Base-by-base conservation (phyloP, 1,284 basidiomycete genomes). In the Cryptococcus amylolentus region DNA sequence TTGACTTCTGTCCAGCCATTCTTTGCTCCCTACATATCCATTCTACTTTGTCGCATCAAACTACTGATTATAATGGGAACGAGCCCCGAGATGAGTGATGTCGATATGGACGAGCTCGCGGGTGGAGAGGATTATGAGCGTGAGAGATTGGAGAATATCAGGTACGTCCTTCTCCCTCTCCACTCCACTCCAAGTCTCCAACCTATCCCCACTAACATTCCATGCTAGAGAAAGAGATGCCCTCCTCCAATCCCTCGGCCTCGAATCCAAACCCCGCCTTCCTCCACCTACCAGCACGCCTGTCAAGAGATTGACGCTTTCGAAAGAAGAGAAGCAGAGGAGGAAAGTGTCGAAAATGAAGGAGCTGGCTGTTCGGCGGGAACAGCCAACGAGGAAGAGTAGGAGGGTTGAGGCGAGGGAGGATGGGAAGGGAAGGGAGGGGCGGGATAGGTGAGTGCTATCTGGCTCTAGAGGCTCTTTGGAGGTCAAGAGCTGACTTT, bases 121-220 rank as follows among this genome's bases (percentile, higher is more conserved):
- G 58, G 54, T 37, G 55, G 57, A 5, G 50, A 53, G n/a, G 43
- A 46, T 1, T 76, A 76, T 53, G 74, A 76, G 56, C 55, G 61
- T 43, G 62, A 74, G 49, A 51, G 78, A 42, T 65, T 70, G 44
- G 67, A 69, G 44, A 78, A 77, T 58, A 80, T 80, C 39, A 64
- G 67, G 67, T 72, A 66, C 62, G 45, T 52, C 18, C 14, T 4
- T 38, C 23, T 2, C 23, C 23, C 23, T 23, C 23, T 23, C 23
- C 23, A 23, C 20, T 20, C 20, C 20, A 20, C 23, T 23, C 23
- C 23, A 23, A 23, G 23, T 23, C 20, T 20, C 20, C 20, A 20
- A n/a, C n/a, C n/a, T n/a, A n/a, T n/a, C n/a, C n/a, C n/a, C n/a
- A n/a, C n/a, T n/a, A n/a, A n/a, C n/a, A n/a, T n/a, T 20, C 20